Percentiles rank a stretch among this genome's conserved stretches.
Evolutionary conservation across 306 rosid species (phyloP).

Genomic region (Hippophae rhamnoides): DNA sequence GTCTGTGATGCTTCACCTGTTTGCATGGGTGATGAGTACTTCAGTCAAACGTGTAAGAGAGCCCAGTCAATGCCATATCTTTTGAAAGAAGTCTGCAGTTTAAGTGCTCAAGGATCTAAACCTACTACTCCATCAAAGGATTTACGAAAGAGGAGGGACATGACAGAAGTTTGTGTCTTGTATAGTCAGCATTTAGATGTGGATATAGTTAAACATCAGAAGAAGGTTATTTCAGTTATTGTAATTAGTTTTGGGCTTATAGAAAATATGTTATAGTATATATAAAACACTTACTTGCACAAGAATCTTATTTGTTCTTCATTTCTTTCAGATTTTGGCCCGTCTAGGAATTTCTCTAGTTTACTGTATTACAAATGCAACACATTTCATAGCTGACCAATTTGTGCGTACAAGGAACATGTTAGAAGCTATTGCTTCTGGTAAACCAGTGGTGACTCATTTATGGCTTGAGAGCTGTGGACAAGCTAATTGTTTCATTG

Average conservation of each 20-base stretch:
- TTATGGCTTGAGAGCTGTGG: constrained; percentile 92
- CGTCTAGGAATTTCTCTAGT: constrained; percentile 64
- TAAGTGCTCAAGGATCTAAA: constrained; percentile 34
- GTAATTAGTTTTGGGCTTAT: not conserved
- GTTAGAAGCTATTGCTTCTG: constrained; percentile 85
- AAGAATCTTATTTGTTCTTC: constrained; percentile 18
- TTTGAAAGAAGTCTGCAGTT: constrained; percentile 54
- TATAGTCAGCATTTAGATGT: constrained; percentile 76
- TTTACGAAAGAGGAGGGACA: constrained; percentile 79
- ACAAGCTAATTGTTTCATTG: constrained; percentile 80
- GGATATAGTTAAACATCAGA: constrained; percentile 65
- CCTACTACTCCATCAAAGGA: constrained; percentile 46
- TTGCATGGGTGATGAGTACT: constrained; percentile 76
- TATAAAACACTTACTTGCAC: not conserved
- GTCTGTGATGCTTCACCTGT: constrained; percentile 55
- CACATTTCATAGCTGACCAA: constrained; percentile 83
- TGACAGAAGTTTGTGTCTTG: constrained; percentile 58
- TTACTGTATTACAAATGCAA: constrained; percentile 66
- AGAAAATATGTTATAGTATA: too few species aligned
- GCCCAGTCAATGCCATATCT: constrained; percentile 31
- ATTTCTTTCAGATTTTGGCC: constrained; percentile 47
- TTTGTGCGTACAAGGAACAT: constrained; percentile 87
- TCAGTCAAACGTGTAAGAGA: constrained; percentile 42
- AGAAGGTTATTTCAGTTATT: constrained; percentile 45
- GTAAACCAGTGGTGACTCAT: constrained; percentile 91